Evolutionary conservation across 495 filamentous ascomycete genomes (phyloP), one percentile per base, ranked within the genome.

Genomic region (Talaromyces ruber): DNA sequence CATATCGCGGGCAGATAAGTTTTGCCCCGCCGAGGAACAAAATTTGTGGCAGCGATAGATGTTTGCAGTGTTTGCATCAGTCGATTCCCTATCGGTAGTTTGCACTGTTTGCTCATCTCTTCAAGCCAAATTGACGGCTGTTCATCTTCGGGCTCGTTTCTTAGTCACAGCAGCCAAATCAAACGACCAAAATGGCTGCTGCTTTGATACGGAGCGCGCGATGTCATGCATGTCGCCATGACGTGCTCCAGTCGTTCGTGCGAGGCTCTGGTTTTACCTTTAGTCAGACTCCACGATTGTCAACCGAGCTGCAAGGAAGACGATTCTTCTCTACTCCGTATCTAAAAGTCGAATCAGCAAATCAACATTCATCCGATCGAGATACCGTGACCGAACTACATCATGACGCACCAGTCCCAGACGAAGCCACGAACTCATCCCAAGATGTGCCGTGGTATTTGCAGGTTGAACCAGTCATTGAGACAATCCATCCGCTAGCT

Each of bases 391-490:
- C 18, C 18, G 60, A 56, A 12, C 18, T 24, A 1, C 5, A 24
- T 21, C 37, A 62, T 4, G n/a, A 61, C 6, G 59, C 28, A 6
- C 2, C 54, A 4, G 21, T 24, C 18, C 18, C 16, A n/a, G 25
- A 58, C 1, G 59, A 59, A 18, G n/a, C 39, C 7, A 9, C 63
- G 0, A 26, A 56, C 14, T 26, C 64, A 18, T 63, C 72, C 0
- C 66, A 56, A 45, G 66, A 72, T 63, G 66, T 82, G 1, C 93
- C 93, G 6, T 98, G 94, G 94, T 97, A 96, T 74, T 82, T 97
- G 47, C 86, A 92, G 70, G 86, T 89, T 64, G 81, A 91, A 64
- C 66, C 71, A 29, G 71, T 76, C 16, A 62, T 68, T 50, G 70
- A 74, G 39, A 77, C 80, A 58, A 67, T 80, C 7, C 76, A 76